A percentile compares a stretch with the other conserved stretches of the same genome.
phyloP scores from a whole-genome alignment of 108 stramenopile genomes.

The Cyclotella sp. region DNA sequence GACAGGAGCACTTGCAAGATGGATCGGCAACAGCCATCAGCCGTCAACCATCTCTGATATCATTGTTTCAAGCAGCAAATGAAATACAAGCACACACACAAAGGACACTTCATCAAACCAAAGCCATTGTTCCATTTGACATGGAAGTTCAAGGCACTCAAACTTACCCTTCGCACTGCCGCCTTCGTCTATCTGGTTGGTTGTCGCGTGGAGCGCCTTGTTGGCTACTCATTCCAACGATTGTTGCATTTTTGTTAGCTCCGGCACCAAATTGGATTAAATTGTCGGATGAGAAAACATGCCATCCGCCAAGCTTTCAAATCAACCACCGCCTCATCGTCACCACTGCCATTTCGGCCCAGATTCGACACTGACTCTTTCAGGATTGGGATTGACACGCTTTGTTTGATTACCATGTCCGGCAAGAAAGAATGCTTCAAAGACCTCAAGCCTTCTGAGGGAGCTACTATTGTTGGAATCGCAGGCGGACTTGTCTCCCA shows the following conservation, averaged over 20 bases:
- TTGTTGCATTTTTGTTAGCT: background rate
- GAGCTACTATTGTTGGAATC: background rate
- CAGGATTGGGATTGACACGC: conserved; percentile 29
- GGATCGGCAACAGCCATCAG: background rate
- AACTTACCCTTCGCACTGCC: background rate
- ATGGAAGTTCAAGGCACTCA: conserved; percentile 5
- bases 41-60: background rate
- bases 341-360: background rate
- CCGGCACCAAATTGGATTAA: no score
- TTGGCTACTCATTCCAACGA: background rate
- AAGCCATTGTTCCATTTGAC: conserved; percentile 5
- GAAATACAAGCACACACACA: conserved; percentile 9
- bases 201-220: conserved; percentile 25
- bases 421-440: background rate
- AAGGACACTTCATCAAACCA: conserved; percentile 10
- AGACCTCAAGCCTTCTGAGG: background rate
- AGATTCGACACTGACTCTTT: conserved; percentile 29
- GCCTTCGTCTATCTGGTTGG: conserved; percentile 14
- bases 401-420: conserved; percentile 25
- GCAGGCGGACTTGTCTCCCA: background rate
- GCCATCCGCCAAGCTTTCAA: no score
- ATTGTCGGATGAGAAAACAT: no score
- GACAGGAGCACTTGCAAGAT: background rate
- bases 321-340: no score
- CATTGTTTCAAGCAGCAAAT: conserved; percentile 21